Evolutionary conservation across 345 rosid species (phyloP).

Genomic region (Odontarrhena argentea): DNA sequence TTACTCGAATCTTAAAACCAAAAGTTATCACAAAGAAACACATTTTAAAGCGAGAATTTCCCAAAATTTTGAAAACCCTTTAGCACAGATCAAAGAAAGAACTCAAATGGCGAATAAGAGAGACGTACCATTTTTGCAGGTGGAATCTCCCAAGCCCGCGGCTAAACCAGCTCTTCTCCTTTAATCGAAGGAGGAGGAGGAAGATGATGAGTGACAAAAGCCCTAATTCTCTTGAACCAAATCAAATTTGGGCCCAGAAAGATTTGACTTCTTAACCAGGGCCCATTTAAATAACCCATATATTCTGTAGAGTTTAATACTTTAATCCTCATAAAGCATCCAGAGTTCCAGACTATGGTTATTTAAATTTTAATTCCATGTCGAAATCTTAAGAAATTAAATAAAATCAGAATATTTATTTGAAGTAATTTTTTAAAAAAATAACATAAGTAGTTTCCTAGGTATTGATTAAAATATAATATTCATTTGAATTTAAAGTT

Average conservation of each 20-base stretch:
- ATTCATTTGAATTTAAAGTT: too few species aligned
- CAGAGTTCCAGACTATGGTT: too few species aligned
- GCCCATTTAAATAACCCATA: background rate
- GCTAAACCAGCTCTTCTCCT: constrained; percentile 18
- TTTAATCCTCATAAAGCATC: too few species aligned
- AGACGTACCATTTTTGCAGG: constrained; percentile 34
- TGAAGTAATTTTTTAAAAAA: too few species aligned
- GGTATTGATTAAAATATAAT: too few species aligned
- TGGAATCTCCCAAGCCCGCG: constrained; percentile 29
- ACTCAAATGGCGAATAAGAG: background rate
- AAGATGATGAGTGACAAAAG: background rate
- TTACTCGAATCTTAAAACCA: background rate
- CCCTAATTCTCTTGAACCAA: constrained; percentile 28
- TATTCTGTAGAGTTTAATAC: too few species aligned
- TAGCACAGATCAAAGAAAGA: constrained; percentile 6
- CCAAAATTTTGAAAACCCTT: background rate
- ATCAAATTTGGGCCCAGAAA: constrained; percentile 15
- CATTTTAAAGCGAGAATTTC: background rate
- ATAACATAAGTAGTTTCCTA: too few species aligned
- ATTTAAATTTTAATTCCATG: too few species aligned
- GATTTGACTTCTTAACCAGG: background rate
- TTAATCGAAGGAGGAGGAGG: constrained; percentile 3
- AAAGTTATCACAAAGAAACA: background rate
- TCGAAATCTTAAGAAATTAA: too few species aligned
- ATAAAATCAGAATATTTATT: too few species aligned